Evolutionary conservation across 2,329 filamentous ascomycete species (phyloP).

Genomic region (Aspergillus intermedius): DNA sequence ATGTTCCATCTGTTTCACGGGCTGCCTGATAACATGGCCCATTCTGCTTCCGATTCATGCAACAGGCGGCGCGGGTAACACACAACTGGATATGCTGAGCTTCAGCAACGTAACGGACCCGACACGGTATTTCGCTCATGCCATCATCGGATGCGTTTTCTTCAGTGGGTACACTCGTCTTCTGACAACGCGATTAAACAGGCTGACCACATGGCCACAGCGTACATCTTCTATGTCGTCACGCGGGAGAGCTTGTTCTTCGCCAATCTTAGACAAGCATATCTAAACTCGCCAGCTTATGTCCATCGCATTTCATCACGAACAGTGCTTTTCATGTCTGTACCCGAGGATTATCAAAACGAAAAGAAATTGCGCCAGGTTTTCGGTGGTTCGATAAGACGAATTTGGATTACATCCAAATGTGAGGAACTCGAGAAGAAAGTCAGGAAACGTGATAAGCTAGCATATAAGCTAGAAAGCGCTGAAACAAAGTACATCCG

Average conservation of each 20-base stretch:
- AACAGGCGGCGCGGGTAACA: slow-evolving; percentile 63
- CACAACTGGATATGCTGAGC: slow-evolving; percentile 68
- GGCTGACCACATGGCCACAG: slow-evolving; percentile 14
- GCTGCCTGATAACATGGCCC: slow-evolving; percentile 78
- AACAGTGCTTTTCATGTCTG: slow-evolving; percentile 80
- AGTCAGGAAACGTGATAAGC: slow-evolving; percentile 71
- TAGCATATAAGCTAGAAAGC: slow-evolving; percentile 70
- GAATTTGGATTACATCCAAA: slow-evolving; percentile 76
- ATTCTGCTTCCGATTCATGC: slow-evolving; percentile 81
- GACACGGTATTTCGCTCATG: slow-evolving; percentile 71
- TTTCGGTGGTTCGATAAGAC: slow-evolving; percentile 73
- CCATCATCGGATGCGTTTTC: slow-evolving; percentile 68
- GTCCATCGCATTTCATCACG: slow-evolving; percentile 78
- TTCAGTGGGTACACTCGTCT: slow-evolving; percentile 46
- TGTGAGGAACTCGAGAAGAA: slow-evolving; percentile 68
- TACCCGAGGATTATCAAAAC: slow-evolving; percentile 70
- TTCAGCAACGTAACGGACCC: slow-evolving; percentile 66
- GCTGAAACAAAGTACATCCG: slow-evolving; percentile 84
- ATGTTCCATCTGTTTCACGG: slow-evolving; percentile 71
- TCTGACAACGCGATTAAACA: not conserved
- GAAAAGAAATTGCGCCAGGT: slow-evolving; percentile 67
- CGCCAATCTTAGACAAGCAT: slow-evolving; percentile 84
- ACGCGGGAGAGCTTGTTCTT: slow-evolving; percentile 84
- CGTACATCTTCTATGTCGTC: slow-evolving; percentile 80
- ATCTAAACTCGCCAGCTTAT: slow-evolving; percentile 77